These are phyloP conservation scores for Sporothrix luriei DNA, from an alignment of 2,329 filamentous ascomycete species.

Conservation along the genomic window DNA sequence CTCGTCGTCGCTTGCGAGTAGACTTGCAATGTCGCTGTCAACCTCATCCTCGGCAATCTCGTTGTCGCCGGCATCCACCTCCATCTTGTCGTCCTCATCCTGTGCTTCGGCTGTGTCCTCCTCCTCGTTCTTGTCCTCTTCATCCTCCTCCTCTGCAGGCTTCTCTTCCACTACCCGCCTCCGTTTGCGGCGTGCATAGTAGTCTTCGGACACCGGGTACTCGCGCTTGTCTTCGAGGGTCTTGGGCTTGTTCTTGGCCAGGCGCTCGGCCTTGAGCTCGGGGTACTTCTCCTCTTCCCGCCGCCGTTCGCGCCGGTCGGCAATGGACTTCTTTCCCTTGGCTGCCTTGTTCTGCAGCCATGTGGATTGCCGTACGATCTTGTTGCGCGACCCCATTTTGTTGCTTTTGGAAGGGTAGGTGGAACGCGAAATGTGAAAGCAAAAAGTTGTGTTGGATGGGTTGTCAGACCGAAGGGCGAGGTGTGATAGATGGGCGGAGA, in stretches of 20 bases:
- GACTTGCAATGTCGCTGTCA: constrained; percentile 36
- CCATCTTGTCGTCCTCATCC: constrained; percentile 48
- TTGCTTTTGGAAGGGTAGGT: not conserved
- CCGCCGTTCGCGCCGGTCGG: constrained; percentile 75
- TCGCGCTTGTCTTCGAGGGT: constrained; percentile 87
- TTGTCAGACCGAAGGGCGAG: not conserved
- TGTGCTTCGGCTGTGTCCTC: constrained; percentile 47
- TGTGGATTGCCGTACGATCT: constrained; percentile 74
- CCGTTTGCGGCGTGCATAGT: constrained; percentile 61
- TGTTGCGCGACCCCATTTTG: constrained; percentile 60
- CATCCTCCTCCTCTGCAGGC: constrained; percentile 49
- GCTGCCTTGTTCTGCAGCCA: constrained; percentile 69
- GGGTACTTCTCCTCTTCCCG: constrained; percentile 86
- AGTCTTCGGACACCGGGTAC: constrained; percentile 76
- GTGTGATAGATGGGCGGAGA: not conserved
- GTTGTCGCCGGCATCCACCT: constrained; percentile 53
- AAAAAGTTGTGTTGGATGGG: not conserved
- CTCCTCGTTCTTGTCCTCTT: constrained; percentile 49
- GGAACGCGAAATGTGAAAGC: no score
- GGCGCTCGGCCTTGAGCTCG: constrained; percentile 68
- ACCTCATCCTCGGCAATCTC: constrained; percentile 55
- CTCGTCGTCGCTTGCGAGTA: constrained; percentile 48
- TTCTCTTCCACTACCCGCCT: constrained; percentile 51
- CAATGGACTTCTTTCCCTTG: constrained; percentile 64
- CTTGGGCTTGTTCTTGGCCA: constrained; percentile 75